Conservation (phyloP, 176 grass and related monocot genomes). For the Oryza glaberrima region DNA sequence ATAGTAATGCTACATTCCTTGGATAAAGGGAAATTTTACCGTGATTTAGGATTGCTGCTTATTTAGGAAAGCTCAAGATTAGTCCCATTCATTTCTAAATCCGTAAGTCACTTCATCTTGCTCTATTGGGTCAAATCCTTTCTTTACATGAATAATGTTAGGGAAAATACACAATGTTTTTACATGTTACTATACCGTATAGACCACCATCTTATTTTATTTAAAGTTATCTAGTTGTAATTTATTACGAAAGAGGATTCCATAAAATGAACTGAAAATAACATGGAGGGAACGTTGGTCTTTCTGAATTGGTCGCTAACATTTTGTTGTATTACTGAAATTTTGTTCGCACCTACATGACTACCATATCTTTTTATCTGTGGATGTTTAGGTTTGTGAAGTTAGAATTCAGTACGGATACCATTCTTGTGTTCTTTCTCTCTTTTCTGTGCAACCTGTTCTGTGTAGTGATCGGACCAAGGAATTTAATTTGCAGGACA, state of each 20-base stretch:
- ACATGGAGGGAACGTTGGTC: background rate
- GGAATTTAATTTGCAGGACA: slow-evolving; percentile 64
- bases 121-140: background rate
- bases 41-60: background rate
- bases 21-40: background rate
- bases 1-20: background rate
- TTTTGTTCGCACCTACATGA: background rate
- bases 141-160: slow-evolving; percentile 1
- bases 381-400: slow-evolving; percentile 4
- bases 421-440: background rate
- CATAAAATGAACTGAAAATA: background rate
- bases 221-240: slow-evolving; percentile 1
- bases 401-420: background rate
- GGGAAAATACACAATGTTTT: slow-evolving; percentile 11
- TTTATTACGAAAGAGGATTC: background rate
- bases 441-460: slow-evolving; percentile 24
- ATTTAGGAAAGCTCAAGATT: background rate
- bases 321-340: background rate
- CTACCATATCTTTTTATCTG: background rate
- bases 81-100: slow-evolving; percentile 12
- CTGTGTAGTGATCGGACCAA: slow-evolving; percentile 9
- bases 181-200: background rate
- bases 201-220: background rate
- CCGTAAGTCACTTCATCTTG: background rate
- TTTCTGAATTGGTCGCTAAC: background rate